Evolutionary conservation across 2,329 filamentous ascomycete species (phyloP).

Genomic region (Talaromyces rugulosus): DNA sequence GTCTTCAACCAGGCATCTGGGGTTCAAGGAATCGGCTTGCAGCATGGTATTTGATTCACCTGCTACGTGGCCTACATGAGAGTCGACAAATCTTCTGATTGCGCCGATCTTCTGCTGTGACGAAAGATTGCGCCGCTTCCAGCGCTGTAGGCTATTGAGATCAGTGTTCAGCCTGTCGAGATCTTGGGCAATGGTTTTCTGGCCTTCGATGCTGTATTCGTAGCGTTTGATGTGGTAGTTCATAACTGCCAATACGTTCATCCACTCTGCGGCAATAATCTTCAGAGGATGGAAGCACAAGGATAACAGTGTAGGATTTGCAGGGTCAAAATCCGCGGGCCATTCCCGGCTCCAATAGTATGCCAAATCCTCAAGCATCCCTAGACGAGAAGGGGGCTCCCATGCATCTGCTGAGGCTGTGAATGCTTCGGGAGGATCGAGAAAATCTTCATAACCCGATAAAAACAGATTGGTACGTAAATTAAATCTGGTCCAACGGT

Average conservation of each 20-base stretch:
- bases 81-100: background rate
- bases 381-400: background rate
- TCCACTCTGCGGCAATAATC: background rate
- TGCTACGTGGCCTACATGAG: background rate
- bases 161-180: conserved; percentile 1
- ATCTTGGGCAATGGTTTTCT: background rate
- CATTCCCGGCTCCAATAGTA: background rate
- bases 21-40: background rate
- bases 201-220: background rate
- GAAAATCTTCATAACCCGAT: background rate
- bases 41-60: background rate
- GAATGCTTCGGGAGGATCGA: background rate
- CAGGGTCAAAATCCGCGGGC: background rate
- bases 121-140: background rate
- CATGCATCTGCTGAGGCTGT: background rate
- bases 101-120: background rate
- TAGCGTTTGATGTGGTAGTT: background rate
- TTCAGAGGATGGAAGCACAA: background rate
- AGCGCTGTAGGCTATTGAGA: conserved; percentile 1
- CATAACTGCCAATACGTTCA: background rate
- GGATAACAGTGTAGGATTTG: background rate
- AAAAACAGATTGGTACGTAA: background rate
- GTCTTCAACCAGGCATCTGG: background rate
- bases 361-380: background rate
- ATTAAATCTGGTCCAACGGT: background rate